Evolutionary conservation across 495 filamentous ascomycete species (phyloP), one percentile per base, ranked within the genome.

Genomic region (Entonaema liquescens): DNA sequence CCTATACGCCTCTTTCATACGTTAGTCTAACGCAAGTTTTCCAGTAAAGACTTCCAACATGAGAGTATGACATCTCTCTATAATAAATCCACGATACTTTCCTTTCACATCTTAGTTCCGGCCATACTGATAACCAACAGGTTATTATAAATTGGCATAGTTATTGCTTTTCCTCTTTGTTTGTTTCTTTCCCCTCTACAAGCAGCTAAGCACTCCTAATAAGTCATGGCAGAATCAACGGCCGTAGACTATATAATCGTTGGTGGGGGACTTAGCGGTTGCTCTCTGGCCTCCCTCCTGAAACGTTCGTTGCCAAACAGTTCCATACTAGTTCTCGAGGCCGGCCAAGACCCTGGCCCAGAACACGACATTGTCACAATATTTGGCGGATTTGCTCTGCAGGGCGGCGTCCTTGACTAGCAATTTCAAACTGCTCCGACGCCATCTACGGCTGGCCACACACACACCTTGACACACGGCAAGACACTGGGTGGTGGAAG

Each of bases 401-500:
- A 55, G 5, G 35, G 35, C 7, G 54, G 33, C 25, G 50, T 31
- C 2, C 25, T 63, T 1, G 60, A 63, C n/a, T 63, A 44, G 49
- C 23, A 42, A 21, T 63, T 42, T 19, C 23, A 25, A 26, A 63
- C 49, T 1, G 60, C 33, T 2, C 11, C 49, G 0, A 55, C 50
- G 6, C 49, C 50, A 15, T 55, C 49, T 1, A 63, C 50, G 0
- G 60, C 23, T 2, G 49, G 50, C n/a, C 60, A 49, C n/a, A 31
- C 25, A 36, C 50, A 63, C 19, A 63, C 49, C 0, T 23, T 63
- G 0, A 63, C 49, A 0, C 13, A 25, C 11, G 60, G 60, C n/a
- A 63, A 63, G 60, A 55, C 60, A 1, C 35, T 63, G 19, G 60
- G 60, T 21, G 60, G 60, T 6, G 60, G 60, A 21, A 63, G 60